These are phyloP conservation scores for Penicillium griseofulvum DNA, from an alignment of 2,329 filamentous ascomycete species.

Conservation along the genomic window DNA sequence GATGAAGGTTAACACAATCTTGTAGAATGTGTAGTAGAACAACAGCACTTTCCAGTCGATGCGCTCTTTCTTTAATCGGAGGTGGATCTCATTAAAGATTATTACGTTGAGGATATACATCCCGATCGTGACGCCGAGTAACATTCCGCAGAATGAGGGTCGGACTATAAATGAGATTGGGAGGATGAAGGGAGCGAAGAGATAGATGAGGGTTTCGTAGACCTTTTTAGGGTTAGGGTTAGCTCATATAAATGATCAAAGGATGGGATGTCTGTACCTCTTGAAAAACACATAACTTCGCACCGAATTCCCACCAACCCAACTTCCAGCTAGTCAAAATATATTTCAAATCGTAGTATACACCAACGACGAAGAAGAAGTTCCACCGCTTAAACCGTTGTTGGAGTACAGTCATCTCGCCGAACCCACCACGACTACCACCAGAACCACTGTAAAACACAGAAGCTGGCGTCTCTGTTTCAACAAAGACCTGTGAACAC, in stretches of 20 bases:
- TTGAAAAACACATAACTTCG: slow-evolving; percentile 51
- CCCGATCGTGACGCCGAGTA: slow-evolving; percentile 37
- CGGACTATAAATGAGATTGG: slow-evolving; percentile 47
- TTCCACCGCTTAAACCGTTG: slow-evolving; percentile 54
- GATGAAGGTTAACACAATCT: slow-evolving; percentile 45
- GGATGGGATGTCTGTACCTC: slow-evolving; percentile 31
- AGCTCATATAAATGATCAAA: neutral
- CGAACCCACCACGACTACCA: slow-evolving; percentile 48
- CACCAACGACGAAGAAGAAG: slow-evolving; percentile 52
- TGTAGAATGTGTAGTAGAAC: slow-evolving; percentile 48
- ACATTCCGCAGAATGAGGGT: slow-evolving; percentile 41
- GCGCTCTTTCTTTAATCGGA: slow-evolving; percentile 46
- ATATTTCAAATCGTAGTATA: slow-evolving; percentile 50
- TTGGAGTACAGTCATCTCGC: slow-evolving; percentile 54
- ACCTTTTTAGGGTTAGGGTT: slow-evolving; percentile 24
- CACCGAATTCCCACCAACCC: slow-evolving; percentile 50
- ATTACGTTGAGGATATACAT: slow-evolving; percentile 47
- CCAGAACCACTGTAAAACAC: slow-evolving; percentile 42
- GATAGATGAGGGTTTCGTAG: slow-evolving; percentile 49
- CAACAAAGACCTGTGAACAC: slow-evolving; percentile 52
- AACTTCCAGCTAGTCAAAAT: slow-evolving; percentile 50
- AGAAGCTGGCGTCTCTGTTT: slow-evolving; percentile 49
- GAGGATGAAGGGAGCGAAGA: slow-evolving; percentile 47
- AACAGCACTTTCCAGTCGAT: slow-evolving; percentile 39
- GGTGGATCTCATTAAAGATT: slow-evolving; percentile 51